Conservation (phyloP, 768 basidiomycete genomes). For the Podaxis sp. region DNA sequence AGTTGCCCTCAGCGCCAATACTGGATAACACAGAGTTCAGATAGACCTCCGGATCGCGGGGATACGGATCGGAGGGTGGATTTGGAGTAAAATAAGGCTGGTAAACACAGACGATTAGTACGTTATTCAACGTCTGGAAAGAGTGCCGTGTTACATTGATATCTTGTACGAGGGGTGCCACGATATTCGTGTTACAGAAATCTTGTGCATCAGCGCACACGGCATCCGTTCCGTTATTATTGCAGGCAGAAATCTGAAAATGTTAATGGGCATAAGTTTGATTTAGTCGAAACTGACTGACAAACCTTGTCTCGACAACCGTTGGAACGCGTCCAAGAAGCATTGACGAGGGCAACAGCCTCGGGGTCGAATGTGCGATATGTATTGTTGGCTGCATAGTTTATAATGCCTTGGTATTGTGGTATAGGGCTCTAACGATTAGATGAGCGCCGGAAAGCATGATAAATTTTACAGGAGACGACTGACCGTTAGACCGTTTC, state of each 20-base stretch:
- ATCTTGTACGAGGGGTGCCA: constrained; percentile 50
- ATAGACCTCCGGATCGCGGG: constrained; percentile 35
- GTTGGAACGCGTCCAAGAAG: constrained; percentile 35
- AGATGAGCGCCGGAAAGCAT: neutral
- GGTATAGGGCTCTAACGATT: constrained; percentile 34
- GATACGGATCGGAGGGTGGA: constrained; percentile 44
- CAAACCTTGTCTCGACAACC: constrained; percentile 52
- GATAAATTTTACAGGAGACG: neutral
- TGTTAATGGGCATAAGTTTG: neutral
- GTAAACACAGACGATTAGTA: neutral
- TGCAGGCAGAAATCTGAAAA: constrained; percentile 50
- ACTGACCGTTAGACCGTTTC: constrained; percentile 59
- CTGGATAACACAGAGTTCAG: constrained; percentile 27
- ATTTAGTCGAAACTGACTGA: neutral
- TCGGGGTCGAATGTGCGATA: constrained; percentile 48
- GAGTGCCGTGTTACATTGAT: constrained; percentile 38
- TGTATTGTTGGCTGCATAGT: constrained; percentile 53
- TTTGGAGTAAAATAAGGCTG: constrained; percentile 48
- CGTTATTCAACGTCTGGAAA: constrained; percentile 9
- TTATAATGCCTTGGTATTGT: constrained; percentile 59
- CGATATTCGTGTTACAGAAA: constrained; percentile 56
- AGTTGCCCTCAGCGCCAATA: constrained; percentile 44
- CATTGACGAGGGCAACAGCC: constrained; percentile 40
- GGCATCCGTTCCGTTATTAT: constrained; percentile 43
- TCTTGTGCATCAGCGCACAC: constrained; percentile 57